Evolutionary conservation across 2,329 filamentous ascomycete species (phyloP).

Genomic region (Lachnellula suecica): DNA sequence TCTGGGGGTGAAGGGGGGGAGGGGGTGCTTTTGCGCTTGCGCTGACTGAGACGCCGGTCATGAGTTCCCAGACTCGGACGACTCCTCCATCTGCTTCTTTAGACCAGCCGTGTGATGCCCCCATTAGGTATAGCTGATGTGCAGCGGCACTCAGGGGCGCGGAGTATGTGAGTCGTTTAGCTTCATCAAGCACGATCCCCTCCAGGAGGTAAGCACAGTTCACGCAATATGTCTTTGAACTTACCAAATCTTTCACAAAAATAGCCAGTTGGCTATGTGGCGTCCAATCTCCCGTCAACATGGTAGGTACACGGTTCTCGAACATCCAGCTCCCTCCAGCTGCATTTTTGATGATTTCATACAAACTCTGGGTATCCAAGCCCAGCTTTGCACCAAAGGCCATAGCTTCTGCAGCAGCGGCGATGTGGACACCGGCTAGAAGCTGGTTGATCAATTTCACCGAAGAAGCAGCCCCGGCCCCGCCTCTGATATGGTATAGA

Average conservation of each 20-base stretch:
- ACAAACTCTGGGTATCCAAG: constrained; percentile 48
- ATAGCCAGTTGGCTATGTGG: too few species aligned
- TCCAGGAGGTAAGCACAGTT: too few species aligned
- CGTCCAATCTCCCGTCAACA: constrained; percentile 36
- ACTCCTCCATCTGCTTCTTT: constrained; percentile 37
- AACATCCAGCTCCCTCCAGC: constrained; percentile 40
- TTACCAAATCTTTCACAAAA: too few species aligned
- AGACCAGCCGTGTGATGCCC: too few species aligned
- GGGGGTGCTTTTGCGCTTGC: constrained; percentile 33
- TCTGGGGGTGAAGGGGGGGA: too few species aligned
- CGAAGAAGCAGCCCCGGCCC: constrained; percentile 28
- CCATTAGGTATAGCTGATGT: too few species aligned
- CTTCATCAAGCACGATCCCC: too few species aligned
- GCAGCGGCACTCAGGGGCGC: too few species aligned
- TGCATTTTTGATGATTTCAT: constrained; percentile 44
- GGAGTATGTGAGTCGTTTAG: too few species aligned
- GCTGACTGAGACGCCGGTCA: constrained; percentile 27
- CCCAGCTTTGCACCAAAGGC: constrained; percentile 53
- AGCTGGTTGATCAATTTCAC: constrained; percentile 55
- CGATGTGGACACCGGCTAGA: constrained; percentile 57
- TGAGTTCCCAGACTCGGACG: constrained; percentile 35
- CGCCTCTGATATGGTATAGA: too few species aligned
- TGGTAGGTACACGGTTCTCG: constrained; percentile 36
- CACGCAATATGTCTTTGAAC: too few species aligned
- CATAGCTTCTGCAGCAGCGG: constrained; percentile 54